These are phyloP conservation scores for Chamaecyparis obtusa DNA, from an alignment of 75 land plant species.

Conservation along the genomic window DNA sequence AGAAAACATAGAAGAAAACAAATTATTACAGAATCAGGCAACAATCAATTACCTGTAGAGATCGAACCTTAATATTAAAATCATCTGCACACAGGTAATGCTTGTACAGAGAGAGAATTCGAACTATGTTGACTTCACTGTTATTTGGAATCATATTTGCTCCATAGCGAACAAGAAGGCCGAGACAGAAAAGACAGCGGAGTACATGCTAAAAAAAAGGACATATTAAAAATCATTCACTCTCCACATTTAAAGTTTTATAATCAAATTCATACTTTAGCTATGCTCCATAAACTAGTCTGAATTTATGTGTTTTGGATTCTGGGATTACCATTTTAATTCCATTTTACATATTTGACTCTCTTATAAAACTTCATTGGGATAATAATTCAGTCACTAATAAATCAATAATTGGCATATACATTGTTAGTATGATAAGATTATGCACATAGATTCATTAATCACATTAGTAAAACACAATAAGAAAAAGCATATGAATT, in stretches of 20 bases:
- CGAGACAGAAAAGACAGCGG: slow-evolving; percentile 92
- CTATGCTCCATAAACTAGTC: background rate
- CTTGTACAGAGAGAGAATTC: slow-evolving; percentile 61
- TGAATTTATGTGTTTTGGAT: background rate
- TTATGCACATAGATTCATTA: background rate
- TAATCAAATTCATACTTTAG: background rate
- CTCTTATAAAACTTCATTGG: background rate
- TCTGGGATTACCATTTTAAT: background rate
- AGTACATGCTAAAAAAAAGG: slow-evolving; percentile 63
- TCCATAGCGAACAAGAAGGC: slow-evolving; percentile 88
- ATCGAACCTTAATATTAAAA: slow-evolving; percentile 75
- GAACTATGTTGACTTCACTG: slow-evolving; percentile 35
- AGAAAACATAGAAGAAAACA: background rate
- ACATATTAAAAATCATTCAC: background rate
- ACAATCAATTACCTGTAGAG: slow-evolving; percentile 69
- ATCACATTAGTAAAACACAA: background rate
- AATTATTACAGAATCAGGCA: background rate
- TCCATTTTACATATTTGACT: background rate
- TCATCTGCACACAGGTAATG: slow-evolving; percentile 75
- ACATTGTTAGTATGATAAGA: background rate
- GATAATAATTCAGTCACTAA: background rate
- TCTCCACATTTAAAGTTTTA: background rate
- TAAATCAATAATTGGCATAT: background rate
- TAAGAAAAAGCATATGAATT: background rate
- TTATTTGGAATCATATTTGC: slow-evolving; percentile 44